Base-by-base conservation (phyloP, 495 filamentous ascomycete species). In the Trichocladium uniseriatum region DNA sequence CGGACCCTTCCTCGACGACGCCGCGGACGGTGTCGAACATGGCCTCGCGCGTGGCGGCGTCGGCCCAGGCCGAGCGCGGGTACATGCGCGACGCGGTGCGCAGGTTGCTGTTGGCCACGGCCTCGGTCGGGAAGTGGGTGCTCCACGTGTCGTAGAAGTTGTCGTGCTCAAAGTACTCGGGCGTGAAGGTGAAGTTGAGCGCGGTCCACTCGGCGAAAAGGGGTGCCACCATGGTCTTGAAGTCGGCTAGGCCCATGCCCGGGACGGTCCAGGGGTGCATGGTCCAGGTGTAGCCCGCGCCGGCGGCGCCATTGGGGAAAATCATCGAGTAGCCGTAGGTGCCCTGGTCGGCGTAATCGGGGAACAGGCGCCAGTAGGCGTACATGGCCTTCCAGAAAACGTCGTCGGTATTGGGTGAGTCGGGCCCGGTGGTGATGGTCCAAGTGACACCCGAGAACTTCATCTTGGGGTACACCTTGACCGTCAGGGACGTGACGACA, bases 311-410 rank as follows among this genome's bases (percentile, higher is more conserved):
- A 20, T 32, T 36, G n/a, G 48, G 55, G 42, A 57, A 51, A 38
- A 54, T 40, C 14, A 15, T 39, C 11, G 43, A 78, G 68, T 80
- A 79, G 14, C 66, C 66, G 54, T 79, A 79, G 9, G 67, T 67
- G 14, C 74, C 74, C 6, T 63, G 55, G 31, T 71, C 67, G 15
- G 73, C 69, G 53, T 71, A 65, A 9, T 59, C 56, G 13, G 65
- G 48, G 24, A 78, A 67, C 11, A 53, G 60, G 19, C 67, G 48
- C 38, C 76, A 69, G 58, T 76, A 74, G 2, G 69, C 62, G 28
- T 69, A 62, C 35, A 79, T 65, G 24, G 68, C 76, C 9, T 63
- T 49, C 73, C 71, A 79, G 66, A 76, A 80, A 27, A 69, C 59
- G 24, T 67, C 62, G 6, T 43, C 55, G 15, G 68, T 55, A 31